Base-by-base conservation (phyloP, 768 basidiomycete species). In the Saitozyma podzolica region DNA sequence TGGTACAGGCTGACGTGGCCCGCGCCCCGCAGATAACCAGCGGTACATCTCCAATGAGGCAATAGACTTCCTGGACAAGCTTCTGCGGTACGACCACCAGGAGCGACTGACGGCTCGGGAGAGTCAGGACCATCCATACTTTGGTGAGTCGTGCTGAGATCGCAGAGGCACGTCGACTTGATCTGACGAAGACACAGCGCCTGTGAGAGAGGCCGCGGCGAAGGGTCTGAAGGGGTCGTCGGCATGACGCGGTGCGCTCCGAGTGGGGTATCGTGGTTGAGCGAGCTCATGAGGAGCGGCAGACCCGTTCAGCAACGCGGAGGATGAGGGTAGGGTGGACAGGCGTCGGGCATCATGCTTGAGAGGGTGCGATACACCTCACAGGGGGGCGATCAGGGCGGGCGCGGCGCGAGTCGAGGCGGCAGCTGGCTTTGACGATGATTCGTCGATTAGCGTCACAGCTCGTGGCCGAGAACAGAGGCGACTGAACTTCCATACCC, bases 41-140 rank as follows among this genome's bases (percentile, higher is more conserved):
- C 86, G 92, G 61, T 96, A 91, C 80, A 92, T 97, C 72, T 91
- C 92, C 20, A 97, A 92, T 77, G 95, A 97, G 74, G 95, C 93
- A 41, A 90, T 97, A 72, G 94, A 96, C 82, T 88, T 97, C 74
- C 81, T 98, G 64, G 95, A 98, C 82, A 93, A 93, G 81, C 84
- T 98, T 42, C 84, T 96, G 76, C 88, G 92, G 57, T 98, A 97
- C 80, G 95, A 98, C 77, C 95, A 98, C 76, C 93, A 96, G 82
- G 93, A 95, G 77, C 87, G 95, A 58, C 83, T 97, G 62, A 98
- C 95, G 8, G 95, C 95, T 56, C 86, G 87, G 65, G 95, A 98
- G 80, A 91, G 92, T 7, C 92, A 95, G 78, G 84, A 83, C 16
- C 94, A 96, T 72, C 84, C 89, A n/a, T 97, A 96, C 82, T 98